phyloP scores from a whole-genome alignment of 352 stramenopile genomes.

The Phytopythium cucurbitacearum region DNA sequence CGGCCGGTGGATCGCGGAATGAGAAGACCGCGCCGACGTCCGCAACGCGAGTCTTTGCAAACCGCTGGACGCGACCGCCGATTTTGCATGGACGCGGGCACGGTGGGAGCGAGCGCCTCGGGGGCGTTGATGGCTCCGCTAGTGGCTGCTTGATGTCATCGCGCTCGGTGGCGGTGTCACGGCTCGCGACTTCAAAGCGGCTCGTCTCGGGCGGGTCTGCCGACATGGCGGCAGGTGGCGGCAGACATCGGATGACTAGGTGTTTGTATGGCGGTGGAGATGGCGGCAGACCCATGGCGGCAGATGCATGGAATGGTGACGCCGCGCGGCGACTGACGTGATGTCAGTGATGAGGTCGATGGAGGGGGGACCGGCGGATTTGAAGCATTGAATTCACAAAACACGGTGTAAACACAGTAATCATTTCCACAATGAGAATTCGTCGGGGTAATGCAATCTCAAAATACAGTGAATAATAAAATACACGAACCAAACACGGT shows the following conservation, averaged over 20 bases:
- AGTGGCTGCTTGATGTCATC: conserved; percentile 5
- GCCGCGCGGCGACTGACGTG: conserved; percentile 17
- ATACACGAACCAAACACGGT: too few relatives aligned
- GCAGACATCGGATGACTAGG: conserved; percentile 5
- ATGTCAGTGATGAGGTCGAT: conserved; percentile 18
- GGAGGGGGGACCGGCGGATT: too few relatives aligned
- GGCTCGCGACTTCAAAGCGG: background rate
- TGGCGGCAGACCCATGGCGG: too few relatives aligned
- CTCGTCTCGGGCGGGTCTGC: background rate
- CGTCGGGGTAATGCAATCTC: too few relatives aligned
- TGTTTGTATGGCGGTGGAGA: conserved; percentile 13
- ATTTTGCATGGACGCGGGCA: conserved; percentile 2
- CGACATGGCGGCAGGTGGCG: too few relatives aligned
- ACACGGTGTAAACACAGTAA: too few relatives aligned
- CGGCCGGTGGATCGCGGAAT: conserved; percentile 2
- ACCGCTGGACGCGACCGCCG: background rate
- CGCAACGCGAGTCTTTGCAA: background rate
- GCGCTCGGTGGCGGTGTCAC: background rate
- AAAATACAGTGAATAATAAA: too few relatives aligned
- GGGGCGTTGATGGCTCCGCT: background rate
- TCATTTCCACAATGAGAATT: too few relatives aligned
- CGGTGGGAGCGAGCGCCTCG: too few relatives aligned
- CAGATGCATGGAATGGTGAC: conserved; percentile 16
- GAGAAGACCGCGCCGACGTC: background rate
- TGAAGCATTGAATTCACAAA: too few relatives aligned